Conservation (phyloP, 2,329 filamentous ascomycete species). For the Colletotrichum sp. region DNA sequence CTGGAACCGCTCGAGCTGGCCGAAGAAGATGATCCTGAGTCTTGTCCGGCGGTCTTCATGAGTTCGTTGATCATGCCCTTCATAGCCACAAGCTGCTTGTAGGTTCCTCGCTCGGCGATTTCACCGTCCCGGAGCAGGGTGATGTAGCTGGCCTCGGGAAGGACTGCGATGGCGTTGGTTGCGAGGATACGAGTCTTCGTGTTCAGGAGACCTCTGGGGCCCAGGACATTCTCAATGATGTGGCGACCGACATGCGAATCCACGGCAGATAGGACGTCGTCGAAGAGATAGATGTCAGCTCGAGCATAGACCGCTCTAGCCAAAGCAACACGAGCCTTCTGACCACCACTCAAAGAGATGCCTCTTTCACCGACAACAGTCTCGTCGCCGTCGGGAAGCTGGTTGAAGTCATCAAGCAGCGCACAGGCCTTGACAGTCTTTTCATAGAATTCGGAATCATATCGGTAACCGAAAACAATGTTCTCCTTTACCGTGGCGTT, state of each 20-base stretch:
- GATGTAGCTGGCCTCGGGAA: slow-evolving; percentile 90
- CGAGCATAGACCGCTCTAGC: slow-evolving; percentile 95
- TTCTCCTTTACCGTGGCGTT: slow-evolving; percentile 98
- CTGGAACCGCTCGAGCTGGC: slow-evolving; percentile 53
- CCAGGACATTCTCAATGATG: slow-evolving; percentile 92
- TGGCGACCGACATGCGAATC: slow-evolving; percentile 97
- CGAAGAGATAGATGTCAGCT: slow-evolving; percentile 94
- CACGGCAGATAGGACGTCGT: slow-evolving; percentile 95
- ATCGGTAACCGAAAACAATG: slow-evolving; percentile 94
- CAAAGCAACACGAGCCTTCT: slow-evolving; percentile 91
- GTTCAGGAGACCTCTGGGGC: slow-evolving; percentile 79
- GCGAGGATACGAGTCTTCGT: slow-evolving; percentile 92
- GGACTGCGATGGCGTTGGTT: slow-evolving; percentile 92
- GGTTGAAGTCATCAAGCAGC: slow-evolving; percentile 86
- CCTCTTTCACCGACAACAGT: slow-evolving; percentile 96
- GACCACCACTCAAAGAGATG: slow-evolving; percentile 93
- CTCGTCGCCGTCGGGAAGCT: slow-evolving; percentile 93
- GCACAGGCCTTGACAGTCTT: slow-evolving; percentile 92
- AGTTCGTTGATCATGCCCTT: slow-evolving; percentile 88
- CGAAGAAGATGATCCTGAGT: slow-evolving; percentile 42
- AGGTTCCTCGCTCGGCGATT: slow-evolving; percentile 87
- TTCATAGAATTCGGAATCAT: slow-evolving; percentile 93
- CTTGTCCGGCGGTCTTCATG: slow-evolving; percentile 72
- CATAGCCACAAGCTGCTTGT: slow-evolving; percentile 89
- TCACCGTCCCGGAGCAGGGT: slow-evolving; percentile 82